Percentiles rank a stretch among this genome's conserved stretches.
phyloP scores from a whole-genome alignment of 345 rosid genomes.

The Microcos paniculata region DNA sequence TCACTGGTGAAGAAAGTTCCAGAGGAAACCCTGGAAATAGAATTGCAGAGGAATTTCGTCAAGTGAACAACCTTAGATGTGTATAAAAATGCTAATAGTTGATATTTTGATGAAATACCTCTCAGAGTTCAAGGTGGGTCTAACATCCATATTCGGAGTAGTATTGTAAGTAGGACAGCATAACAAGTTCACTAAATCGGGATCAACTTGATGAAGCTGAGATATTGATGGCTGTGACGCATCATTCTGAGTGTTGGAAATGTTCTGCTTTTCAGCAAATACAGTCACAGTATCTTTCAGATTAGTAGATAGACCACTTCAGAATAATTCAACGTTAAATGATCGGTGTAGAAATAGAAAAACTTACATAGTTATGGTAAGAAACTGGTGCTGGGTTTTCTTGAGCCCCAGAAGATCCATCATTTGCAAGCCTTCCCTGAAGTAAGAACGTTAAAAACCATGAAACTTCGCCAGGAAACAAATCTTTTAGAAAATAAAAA shows the following conservation, averaged over 20 bases:
- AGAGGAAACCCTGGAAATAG: background rate
- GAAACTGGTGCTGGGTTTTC: background rate
- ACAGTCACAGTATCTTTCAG: background rate
- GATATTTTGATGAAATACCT: constrained; percentile 4
- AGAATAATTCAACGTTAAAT: background rate
- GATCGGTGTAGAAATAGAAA: background rate
- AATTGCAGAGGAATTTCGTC: background rate
- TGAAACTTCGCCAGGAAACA: background rate
- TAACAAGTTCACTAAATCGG: too few species aligned
- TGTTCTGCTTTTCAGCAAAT: background rate
- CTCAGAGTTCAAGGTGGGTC: background rate
- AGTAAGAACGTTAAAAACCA: background rate
- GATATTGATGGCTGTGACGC: background rate
- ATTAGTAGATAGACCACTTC: background rate
- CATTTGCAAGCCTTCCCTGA: background rate
- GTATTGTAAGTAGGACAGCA: too few species aligned
- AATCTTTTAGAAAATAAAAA: background rate
- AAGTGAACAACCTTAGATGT: background rate
- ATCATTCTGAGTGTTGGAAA: background rate
- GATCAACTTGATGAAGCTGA: background rate
- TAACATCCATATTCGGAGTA: background rate
- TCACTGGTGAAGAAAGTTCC: background rate
- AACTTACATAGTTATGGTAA: background rate
- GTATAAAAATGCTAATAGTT: background rate
- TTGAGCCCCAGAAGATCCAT: background rate